Conservation (phyloP, 2,329 filamentous ascomycete genomes). For the Bipolaris zeicola region DNA sequence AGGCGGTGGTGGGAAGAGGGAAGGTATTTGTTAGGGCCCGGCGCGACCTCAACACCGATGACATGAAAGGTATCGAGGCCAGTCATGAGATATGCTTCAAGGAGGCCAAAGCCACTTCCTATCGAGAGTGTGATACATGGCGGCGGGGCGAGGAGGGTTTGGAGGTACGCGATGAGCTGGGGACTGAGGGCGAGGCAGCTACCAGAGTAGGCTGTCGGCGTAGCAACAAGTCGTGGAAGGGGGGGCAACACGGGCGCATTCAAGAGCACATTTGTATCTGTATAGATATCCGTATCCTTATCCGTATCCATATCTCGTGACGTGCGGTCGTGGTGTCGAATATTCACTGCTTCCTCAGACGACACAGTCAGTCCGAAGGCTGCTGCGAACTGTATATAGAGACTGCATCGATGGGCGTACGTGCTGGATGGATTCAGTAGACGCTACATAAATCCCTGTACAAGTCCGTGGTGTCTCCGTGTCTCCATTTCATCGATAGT, state of each 20-base stretch:
- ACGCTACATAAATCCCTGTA: neutral
- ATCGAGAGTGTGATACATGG: conserved; percentile 49
- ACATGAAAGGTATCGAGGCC: conserved; percentile 37
- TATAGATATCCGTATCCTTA: neutral
- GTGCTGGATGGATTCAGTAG: neutral
- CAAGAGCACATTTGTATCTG: neutral
- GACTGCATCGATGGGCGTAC: neutral
- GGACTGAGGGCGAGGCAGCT: conserved; percentile 47
- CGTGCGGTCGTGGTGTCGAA: neutral
- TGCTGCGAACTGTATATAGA: neutral
- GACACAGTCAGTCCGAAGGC: neutral
- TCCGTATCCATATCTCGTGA: neutral
- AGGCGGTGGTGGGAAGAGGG: conserved; percentile 49
- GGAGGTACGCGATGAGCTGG: conserved; percentile 35
- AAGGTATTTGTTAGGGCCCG: conserved; percentile 54
- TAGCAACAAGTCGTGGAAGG: conserved; percentile 24
- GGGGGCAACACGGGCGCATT: neutral
- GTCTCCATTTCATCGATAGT: too few species aligned
- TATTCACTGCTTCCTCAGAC: neutral
- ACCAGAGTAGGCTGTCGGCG: conserved; percentile 35
- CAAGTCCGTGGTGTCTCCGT: too few species aligned
- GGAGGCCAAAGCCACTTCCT: conserved; percentile 58
- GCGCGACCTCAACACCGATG: conserved; percentile 56
- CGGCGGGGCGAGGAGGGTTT: conserved; percentile 28
- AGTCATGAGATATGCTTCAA: conserved; percentile 53